Percentiles rank a stretch among this genome's conserved stretches.
phyloP scores from a whole-genome alignment of 768 basidiomycete genomes.

The Tephrocybe sp. region DNA sequence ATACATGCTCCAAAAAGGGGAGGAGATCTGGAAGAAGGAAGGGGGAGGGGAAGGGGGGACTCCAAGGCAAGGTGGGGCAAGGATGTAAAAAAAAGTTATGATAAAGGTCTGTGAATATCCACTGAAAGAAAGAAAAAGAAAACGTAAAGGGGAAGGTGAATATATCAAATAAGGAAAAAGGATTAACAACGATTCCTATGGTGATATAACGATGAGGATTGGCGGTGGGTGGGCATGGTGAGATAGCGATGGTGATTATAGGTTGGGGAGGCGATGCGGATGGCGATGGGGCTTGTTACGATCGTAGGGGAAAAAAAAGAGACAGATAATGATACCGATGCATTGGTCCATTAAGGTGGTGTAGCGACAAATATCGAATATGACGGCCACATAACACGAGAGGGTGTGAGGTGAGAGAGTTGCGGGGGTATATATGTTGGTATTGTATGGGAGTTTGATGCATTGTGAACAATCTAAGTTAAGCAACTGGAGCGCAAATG shows the following conservation, averaged over 20 bases:
- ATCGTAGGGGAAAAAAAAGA: background rate
- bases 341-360: slow-evolving; percentile 8
- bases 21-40: too few species aligned
- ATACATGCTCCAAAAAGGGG: too few species aligned
- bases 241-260: background rate
- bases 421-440: slow-evolving; percentile 5
- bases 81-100: background rate
- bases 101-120: background rate
- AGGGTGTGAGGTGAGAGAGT: background rate
- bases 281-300: background rate
- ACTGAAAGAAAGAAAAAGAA: background rate
- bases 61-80: too few species aligned
- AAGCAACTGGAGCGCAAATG: background rate
- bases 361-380: slow-evolving; percentile 11
- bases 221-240: background rate
- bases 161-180: too few species aligned
- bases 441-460: slow-evolving; percentile 6
- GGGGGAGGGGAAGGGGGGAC: too few species aligned
- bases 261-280: too few species aligned
- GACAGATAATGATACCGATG: slow-evolving; percentile 4
- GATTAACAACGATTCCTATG: slow-evolving; percentile 1
- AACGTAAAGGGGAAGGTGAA: too few species aligned
- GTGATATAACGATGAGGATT: background rate
- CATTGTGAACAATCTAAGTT: slow-evolving; percentile 8
- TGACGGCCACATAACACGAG: too few species aligned